Evolutionary conservation across 768 basidiomycete species (phyloP).

Genomic region (Lactifluus volemus): DNA sequence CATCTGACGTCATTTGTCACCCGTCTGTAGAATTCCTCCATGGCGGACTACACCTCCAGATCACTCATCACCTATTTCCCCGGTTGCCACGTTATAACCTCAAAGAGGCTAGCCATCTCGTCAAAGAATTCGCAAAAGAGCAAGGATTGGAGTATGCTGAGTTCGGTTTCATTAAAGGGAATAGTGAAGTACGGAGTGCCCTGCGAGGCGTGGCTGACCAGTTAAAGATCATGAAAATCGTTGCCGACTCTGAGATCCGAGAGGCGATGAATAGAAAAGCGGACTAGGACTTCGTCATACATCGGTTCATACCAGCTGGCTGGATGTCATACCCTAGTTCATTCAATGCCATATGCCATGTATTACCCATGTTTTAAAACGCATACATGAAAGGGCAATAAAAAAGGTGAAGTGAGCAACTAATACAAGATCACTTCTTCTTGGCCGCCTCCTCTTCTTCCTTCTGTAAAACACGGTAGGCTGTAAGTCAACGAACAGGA

Average conservation of each 20-base stretch:
- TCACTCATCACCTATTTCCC: constrained; percentile 96
- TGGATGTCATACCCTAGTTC: background rate
- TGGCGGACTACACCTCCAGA: constrained; percentile 96
- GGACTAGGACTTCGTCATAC: constrained; percentile 1
- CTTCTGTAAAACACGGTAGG: constrained; percentile 40
- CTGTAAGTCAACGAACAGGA: constrained; percentile 17
- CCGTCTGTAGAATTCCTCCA: constrained; percentile 81
- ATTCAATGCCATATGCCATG: constrained; percentile 2
- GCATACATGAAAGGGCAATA: constrained; percentile 25
- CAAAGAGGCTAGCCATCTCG: constrained; percentile 67
- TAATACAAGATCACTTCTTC: constrained; percentile 58
- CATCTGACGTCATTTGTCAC: constrained; percentile 88
- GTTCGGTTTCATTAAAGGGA: constrained; percentile 85
- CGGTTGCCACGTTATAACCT: constrained; percentile 92
- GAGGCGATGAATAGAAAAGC: constrained; percentile 49
- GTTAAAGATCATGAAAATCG: constrained; percentile 69
- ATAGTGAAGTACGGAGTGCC: constrained; percentile 74
- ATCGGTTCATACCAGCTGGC: background rate
- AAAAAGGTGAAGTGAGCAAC: constrained; percentile 17
- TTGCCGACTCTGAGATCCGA: constrained; percentile 66
- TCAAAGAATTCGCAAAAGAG: constrained; percentile 82
- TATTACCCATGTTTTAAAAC: constrained; percentile 30
- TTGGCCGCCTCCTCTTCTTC: constrained; percentile 89
- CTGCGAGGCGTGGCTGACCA: constrained; percentile 83
- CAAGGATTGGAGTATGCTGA: constrained; percentile 83